Conservation (phyloP, 495 filamentous ascomycete species). For the Xylaria palmicola region DNA sequence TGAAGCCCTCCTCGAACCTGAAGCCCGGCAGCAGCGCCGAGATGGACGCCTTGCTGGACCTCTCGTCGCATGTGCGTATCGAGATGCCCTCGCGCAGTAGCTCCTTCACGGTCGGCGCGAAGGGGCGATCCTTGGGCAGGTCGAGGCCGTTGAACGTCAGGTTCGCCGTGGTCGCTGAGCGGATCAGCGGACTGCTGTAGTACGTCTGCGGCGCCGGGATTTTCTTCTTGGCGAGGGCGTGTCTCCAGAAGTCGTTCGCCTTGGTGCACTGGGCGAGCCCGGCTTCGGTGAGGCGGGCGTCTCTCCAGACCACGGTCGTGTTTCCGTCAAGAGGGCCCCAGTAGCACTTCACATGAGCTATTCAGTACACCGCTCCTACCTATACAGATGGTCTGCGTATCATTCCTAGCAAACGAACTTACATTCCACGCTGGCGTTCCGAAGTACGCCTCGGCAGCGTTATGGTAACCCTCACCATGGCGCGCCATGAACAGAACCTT, state of each 20-base stretch:
- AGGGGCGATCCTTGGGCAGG: slow-evolving; percentile 50
- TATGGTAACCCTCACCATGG: slow-evolving; percentile 72
- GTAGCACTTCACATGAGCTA: slow-evolving; percentile 56
- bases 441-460: slow-evolving; percentile 62
- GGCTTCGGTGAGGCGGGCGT: slow-evolving; percentile 61
- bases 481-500: slow-evolving; percentile 67
- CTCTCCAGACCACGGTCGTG: slow-evolving; percentile 62
- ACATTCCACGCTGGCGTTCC: slow-evolving; percentile 69
- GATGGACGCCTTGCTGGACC: slow-evolving; percentile 58
- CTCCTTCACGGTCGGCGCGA: slow-evolving; percentile 65
- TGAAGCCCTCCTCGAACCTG: slow-evolving; percentile 61
- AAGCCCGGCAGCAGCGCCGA: slow-evolving; percentile 55
- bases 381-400: too few species aligned
- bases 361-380: not conserved
- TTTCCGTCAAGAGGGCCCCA: slow-evolving; percentile 71
- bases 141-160: slow-evolving; percentile 59
- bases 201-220: slow-evolving; percentile 67
- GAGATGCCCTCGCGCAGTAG: slow-evolving; percentile 68
- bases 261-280: slow-evolving; percentile 62
- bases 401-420: slow-evolving; percentile 20
- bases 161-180: slow-evolving; percentile 63
- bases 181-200: slow-evolving; percentile 65
- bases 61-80: slow-evolving; percentile 73
- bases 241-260: slow-evolving; percentile 66
- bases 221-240: slow-evolving; percentile 51